Conservation (phyloP, 2,329 filamentous ascomycete genomes). For the Trichoderma koningii region DNA sequence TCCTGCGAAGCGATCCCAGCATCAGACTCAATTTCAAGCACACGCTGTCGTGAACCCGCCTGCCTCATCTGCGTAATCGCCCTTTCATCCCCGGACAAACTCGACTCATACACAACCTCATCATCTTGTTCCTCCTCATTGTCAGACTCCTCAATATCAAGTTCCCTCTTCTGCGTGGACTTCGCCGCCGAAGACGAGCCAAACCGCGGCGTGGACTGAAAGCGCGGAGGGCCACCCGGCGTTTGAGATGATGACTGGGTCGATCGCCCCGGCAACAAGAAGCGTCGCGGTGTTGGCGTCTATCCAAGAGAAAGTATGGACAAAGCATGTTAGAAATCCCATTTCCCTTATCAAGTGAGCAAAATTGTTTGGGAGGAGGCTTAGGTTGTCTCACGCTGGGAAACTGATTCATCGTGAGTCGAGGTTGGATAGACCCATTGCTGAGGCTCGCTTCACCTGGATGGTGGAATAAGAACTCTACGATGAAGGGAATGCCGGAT, state of each 20-base stretch:
- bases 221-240: conserved; percentile 38
- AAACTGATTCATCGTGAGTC: conserved; percentile 24
- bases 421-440: neutral
- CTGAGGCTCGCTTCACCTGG: conserved; percentile 14
- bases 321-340: too few species aligned
- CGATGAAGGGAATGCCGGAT: neutral
- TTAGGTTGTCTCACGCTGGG: conserved; percentile 23
- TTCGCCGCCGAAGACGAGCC: conserved; percentile 39
- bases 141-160: conserved; percentile 40
- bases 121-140: conserved; percentile 31
- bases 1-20: conserved; percentile 30
- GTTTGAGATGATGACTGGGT: conserved; percentile 40
- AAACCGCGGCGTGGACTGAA: conserved; percentile 46
- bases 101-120: conserved; percentile 27
- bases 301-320: conserved; percentile 24
- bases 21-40: conserved; percentile 38
- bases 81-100: conserved; percentile 18
- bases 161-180: conserved; percentile 35
- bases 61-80: conserved; percentile 22
- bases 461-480: neutral
- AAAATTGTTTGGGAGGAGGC: too few species aligned
- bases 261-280: conserved; percentile 42
- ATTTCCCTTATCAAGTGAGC: neutral
- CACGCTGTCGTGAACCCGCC: conserved; percentile 31
- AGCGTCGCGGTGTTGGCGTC: conserved; percentile 46